Base-by-base conservation (phyloP, 306 rosid species). In the Cucurbita argyrosperma region DNA sequence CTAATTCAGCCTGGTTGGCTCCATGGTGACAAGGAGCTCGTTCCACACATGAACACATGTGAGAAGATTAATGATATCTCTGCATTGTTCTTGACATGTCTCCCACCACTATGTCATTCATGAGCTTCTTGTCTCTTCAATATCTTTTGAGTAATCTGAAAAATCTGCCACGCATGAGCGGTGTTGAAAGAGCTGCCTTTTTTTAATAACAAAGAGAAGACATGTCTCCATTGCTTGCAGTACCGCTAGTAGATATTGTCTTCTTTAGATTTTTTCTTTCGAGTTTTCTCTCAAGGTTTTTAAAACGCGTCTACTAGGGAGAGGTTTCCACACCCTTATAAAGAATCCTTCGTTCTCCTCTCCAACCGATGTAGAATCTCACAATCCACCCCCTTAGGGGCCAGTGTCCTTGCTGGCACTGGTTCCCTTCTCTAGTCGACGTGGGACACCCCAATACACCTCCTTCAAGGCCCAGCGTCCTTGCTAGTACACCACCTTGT, bases 21-120 rank as follows among this genome's bases (percentile, higher is more conserved):
- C 42, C 66, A 73, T 73, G 42, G 42, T 19, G 76, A 73, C 76
- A 56, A 73, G 54, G 23, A 40, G 54, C 23, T 73, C 42, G 65
- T 38, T 38, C 35, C 8, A 40, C 76, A 56, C 76, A 56, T 73
- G 66, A 39, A 39, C 76, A 73, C 76, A 46, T 45, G 76, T 18
- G 76, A 54, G 74, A 69, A 70, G 59, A 30, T 51, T 49, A 70
- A 70, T 49, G 47, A 51, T 26, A 70, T 35, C 60, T 70, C 74
- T 50, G 74, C 74, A 49, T 50, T 70, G 74, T 50, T 50, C 74
- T 35, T 70, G 60, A 26, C 13, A 70, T 70, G 74, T 70, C 74
- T 70, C 60, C 74, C 45, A 51, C 59, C 60, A 50, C 74, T 50
- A 7, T 68, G 56, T 46, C 18, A 8, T 35, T 7, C 67, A 37